Evolutionary conservation across 305 asterid genomes (phyloP).

Genomic region (Andrographis paniculata): DNA sequence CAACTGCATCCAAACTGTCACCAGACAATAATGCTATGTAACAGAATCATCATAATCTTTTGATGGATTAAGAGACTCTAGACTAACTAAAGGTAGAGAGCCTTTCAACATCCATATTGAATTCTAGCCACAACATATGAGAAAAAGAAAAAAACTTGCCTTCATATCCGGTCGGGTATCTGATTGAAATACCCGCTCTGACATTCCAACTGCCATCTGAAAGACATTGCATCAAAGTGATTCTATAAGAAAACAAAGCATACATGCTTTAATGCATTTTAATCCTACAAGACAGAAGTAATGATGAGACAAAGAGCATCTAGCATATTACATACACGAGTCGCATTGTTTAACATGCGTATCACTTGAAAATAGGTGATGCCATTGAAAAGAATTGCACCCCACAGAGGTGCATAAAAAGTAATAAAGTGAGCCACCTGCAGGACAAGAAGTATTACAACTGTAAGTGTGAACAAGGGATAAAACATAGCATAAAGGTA

Average conservation of each 20-base stretch:
- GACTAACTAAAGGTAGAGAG: background rate
- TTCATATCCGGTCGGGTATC: slow-evolving; percentile 74
- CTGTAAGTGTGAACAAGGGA: slow-evolving; percentile 10
- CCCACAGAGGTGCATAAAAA: slow-evolving; percentile 96
- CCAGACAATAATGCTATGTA: slow-evolving; percentile 3
- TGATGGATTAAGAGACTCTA: background rate
- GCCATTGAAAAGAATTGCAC: slow-evolving; percentile 93
- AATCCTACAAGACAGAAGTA: slow-evolving; percentile 19
- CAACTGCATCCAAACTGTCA: slow-evolving; percentile 13
- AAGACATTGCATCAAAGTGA: slow-evolving; percentile 21
- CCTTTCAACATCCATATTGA: slow-evolving; percentile 8
- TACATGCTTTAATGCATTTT: slow-evolving; percentile 7
- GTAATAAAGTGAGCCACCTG: slow-evolving; percentile 89
- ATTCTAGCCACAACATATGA: slow-evolving; percentile 5
- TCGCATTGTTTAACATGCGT: slow-evolving; percentile 93
- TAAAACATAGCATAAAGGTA: background rate
- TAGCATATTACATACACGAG: slow-evolving; percentile 76
- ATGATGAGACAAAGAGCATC: slow-evolving; percentile 17
- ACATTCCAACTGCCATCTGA: slow-evolving; percentile 97
- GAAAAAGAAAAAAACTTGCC: slow-evolving; percentile 33
- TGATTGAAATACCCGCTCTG: slow-evolving; percentile 62
- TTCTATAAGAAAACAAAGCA: slow-evolving; percentile 13
- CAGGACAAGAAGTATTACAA: slow-evolving; percentile 22
- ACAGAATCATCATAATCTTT: slow-evolving; percentile 5
- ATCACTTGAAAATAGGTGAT: slow-evolving; percentile 95